phyloP scores from a whole-genome alignment of 805 yeast species.

The Grigorovia transvaalensis region DNA sequence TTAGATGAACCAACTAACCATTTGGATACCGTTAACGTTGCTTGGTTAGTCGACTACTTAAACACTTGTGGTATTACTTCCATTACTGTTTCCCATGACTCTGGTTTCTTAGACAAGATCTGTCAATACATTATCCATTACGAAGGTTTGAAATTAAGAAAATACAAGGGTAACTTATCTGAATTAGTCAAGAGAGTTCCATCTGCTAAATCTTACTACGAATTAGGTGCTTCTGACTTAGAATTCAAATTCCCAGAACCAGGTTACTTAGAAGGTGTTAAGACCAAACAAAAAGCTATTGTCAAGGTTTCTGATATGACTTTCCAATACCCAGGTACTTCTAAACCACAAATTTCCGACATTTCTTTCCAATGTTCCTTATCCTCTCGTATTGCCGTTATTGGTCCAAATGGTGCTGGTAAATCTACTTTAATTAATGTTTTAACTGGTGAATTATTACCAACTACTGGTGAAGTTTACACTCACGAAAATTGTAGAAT shows the following conservation, averaged over 20 bases:
- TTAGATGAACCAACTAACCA: conserved; percentile 99
- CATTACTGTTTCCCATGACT: conserved; percentile 97
- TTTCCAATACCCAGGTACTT: conserved; percentile 99
- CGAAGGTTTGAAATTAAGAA: conserved; percentile 99
- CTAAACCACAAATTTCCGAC: conserved; percentile 86
- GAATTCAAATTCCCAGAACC: conserved; percentile 99
- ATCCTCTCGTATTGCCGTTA: conserved; percentile 99
- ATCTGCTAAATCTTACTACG: conserved; percentile 97
- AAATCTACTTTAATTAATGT: conserved; percentile 98
- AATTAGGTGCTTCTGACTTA: conserved; percentile 94
- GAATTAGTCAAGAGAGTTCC: conserved; percentile 99
- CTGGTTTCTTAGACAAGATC: conserved; percentile 97
- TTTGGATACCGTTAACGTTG: conserved; percentile 98
- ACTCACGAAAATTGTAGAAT: conserved; percentile 99
- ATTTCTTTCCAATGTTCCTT: conserved; percentile 98
- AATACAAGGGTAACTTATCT: conserved; percentile 98
- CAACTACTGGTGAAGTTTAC: conserved; percentile 97
- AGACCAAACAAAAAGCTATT: conserved; percentile 99
- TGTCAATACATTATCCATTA: conserved; percentile 98
- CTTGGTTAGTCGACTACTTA: conserved; percentile 99
- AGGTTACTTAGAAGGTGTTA: conserved; percentile 99
- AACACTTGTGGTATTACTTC: conserved; percentile 98
- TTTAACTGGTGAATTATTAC: conserved; percentile 98
- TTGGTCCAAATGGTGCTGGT: conserved; percentile 99
- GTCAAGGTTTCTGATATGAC: conserved; percentile 95